Percentiles rank a stretch among this genome's conserved stretches.
Evolutionary conservation across 129 eudicot genomes (phyloP).

Genomic region (Flaveria bidentis): DNA sequence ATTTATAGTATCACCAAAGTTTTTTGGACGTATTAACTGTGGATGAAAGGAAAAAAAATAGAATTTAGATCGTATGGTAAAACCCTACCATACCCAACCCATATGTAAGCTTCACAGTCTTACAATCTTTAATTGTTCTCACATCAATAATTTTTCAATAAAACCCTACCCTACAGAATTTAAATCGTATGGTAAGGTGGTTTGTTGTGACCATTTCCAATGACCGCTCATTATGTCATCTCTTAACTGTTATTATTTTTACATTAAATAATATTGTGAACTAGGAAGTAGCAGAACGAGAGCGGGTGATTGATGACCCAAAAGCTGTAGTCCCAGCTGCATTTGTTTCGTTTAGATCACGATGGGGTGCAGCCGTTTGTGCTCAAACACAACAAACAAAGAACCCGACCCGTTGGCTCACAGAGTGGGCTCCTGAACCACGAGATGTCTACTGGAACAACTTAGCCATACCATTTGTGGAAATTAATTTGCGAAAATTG

Average conservation of each 20-base stretch:
- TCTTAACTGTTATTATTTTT: constrained; percentile 13
- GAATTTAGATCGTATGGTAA: too few relatives aligned
- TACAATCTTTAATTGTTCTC: not conserved
- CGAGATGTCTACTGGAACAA: constrained; percentile 91
- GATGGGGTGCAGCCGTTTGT: constrained; percentile 99
- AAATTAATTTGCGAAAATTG: constrained; percentile 62
- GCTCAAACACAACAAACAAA: constrained; percentile 85
- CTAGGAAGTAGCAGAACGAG: constrained; percentile 80
- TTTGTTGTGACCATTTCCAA: constrained; percentile 8
- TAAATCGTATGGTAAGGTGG: constrained; percentile 15
- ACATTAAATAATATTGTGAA: constrained; percentile 5
- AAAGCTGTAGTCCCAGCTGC: constrained; percentile 83
- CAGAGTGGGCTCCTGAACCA: constrained; percentile 98
- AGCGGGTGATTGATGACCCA: constrained; percentile 74
- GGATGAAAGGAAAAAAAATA: too few relatives aligned
- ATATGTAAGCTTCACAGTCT: too few relatives aligned
- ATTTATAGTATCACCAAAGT: too few relatives aligned
- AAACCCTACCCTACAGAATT: not conserved
- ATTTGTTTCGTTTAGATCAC: constrained; percentile 81
- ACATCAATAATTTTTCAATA: not conserved
- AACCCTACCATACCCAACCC: too few relatives aligned
- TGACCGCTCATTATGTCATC: not conserved
- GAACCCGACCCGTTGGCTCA: constrained; percentile 86
- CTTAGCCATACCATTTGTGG: constrained; percentile 88
- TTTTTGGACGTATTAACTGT: too few relatives aligned